Evolutionary conservation across 2,329 filamentous ascomycete genomes (phyloP), one percentile per base, ranked within the genome.

Genomic region (Raffaelea arxii): DNA sequence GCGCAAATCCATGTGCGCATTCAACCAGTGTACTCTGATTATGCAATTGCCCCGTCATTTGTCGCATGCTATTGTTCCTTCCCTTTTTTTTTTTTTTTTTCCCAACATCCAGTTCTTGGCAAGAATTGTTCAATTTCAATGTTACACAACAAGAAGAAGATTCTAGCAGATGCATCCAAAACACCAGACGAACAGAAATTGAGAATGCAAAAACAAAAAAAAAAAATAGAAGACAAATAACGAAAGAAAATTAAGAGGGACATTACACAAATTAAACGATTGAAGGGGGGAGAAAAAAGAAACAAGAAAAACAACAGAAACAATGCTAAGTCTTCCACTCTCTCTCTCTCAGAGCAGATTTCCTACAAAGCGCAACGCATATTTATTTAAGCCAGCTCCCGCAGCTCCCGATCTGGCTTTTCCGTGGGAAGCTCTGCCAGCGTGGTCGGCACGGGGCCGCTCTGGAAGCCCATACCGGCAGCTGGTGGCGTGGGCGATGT

Each of bases 321-420:
- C 21, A 23, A 12, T 12, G 12, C 11, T 38, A 19, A 38, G 11
- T 11, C 7, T 40, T 7, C 18, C 37, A 10, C 37, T 40, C 7
- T 36, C 32, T 30, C 27, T 30, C 27, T 30, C 27, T 30, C 7
- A 36, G 6, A 12, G 7, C 14, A 12, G 16, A n/a, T 18, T 7
- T 36, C 32, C 23, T 18, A 30, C 6, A 25, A 43, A 32, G 21
- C 7, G 25, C n/a, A 23, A 14, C 19, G 23, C 19, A 11, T 35
- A 41, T 45, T 39, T 30, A 23, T 19, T 50, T 44, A 62, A 5
- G 58, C 56, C 48, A 65, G 47, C 49, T 65, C 62, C 44, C 58
- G 57, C 41, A 62, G 48, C 52, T 64, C 56, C 16, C 57, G 50
- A 47, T 65, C 56, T 4, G 55, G 51, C 36, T 56, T 58, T 37